Evolutionary conservation across 164 flowering plant species (phyloP).

Genomic region (Aristolochia fimbriata): DNA sequence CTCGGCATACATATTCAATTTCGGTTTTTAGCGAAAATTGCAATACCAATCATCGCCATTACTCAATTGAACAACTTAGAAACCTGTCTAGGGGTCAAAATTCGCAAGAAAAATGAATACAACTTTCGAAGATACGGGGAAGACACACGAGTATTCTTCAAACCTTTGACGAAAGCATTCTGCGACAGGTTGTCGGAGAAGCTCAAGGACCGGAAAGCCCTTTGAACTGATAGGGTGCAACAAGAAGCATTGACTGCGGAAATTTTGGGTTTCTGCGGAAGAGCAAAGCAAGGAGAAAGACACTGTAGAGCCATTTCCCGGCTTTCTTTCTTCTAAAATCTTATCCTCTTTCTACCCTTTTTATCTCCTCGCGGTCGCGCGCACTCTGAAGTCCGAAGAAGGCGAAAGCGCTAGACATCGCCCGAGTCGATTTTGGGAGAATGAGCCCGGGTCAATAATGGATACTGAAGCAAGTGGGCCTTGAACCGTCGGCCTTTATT

Average conservation of each 20-base stretch:
- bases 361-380: too few species aligned
- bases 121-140: neutral
- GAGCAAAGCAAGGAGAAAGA: constrained; percentile 24
- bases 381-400: too few species aligned
- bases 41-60: neutral
- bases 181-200: constrained; percentile 38
- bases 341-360: neutral
- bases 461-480: too few species aligned
- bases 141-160: neutral
- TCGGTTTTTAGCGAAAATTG: neutral
- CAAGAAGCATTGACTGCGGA: constrained; percentile 22
- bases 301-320: constrained; percentile 21
- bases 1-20: too few species aligned
- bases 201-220: constrained; percentile 29
- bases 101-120: neutral
- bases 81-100: neutral
- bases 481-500: too few species aligned
- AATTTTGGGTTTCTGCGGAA: constrained; percentile 24
- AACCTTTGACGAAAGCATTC: constrained; percentile 35
- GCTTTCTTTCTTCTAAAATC: constrained; percentile 2
- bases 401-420: too few species aligned
- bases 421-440: too few species aligned
- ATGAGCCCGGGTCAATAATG: too few species aligned
- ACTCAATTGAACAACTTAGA: neutral
- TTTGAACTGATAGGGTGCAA: constrained; percentile 4